Base-by-base conservation (phyloP, 768 basidiomycete genomes). In the Chiua virens region DNA sequence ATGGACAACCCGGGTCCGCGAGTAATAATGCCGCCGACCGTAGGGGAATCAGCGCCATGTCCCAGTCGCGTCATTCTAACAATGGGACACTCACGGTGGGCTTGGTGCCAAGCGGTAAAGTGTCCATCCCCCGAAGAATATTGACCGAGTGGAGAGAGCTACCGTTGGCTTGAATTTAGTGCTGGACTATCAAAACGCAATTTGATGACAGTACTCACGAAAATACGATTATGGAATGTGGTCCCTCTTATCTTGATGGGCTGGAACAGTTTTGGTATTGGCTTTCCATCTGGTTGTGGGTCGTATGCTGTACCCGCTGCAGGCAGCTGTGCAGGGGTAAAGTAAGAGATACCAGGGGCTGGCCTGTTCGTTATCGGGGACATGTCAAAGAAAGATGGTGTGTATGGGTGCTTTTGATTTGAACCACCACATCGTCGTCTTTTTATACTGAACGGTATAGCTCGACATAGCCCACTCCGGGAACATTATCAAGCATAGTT, bases 121-220 rank as follows among this genome's bases (percentile, higher is more conserved):
- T 73, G 58, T 21, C 82, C 84, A 69, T 83, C 65, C 25, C 80
- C 64, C 1, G 80, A 71, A 25, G 80, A 83, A 63, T 83, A 85
- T 64, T 85, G 82, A 61, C 82, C 80, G 28, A 85, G 62, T 0
- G 83, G 83, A 11, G 82, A 77, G 34, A 83, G 27, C 76, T 77
- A 43, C 2, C 42, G 25, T 28, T 4, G 37, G 27, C 30, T 23
- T 36, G 23, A 14, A 36, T 44, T 30, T 18, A 10, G 27, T 8
- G 6, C 27, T 2, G 8, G 27, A 27, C 27, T 8, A 27, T 27
- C 9, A 8, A 34, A 5, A 34, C 27, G 17, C 41, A 42, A 23
- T 41, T 6, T 21, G 21, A 22, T 8, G 20, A 40, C 3, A 25
- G 5, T 32, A 56, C 78, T 58, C 52, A 82, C 79, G 45, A 78